Evolutionary conservation across 2,329 filamentous ascomycete species (phyloP), one percentile per base, ranked within the genome.

Genomic region (Arthrocladium fulminans): DNA sequence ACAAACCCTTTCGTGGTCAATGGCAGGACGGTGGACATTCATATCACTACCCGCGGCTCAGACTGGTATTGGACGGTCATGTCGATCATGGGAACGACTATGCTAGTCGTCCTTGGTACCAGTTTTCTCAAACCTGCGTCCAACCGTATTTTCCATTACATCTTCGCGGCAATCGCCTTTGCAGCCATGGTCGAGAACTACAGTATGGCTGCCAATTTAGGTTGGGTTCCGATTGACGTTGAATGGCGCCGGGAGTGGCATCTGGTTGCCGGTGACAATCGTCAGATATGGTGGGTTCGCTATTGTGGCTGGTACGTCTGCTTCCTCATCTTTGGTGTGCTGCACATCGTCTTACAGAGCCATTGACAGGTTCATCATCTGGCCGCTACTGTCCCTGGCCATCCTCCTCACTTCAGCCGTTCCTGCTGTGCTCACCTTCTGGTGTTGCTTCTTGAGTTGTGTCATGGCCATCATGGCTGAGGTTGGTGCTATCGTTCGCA

Each of bases 391-490:
- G 3, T 71, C 84, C 1, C 61, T 78, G 46, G 77, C 81, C 50
- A 61, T 86, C 1, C 67, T 84, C 39, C 67, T 86, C n/a, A 83
- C 81, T 0, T 79, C 74, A 2, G 81, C 76, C 22, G 67, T 83
- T 50, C 80, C 81, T n/a, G 81, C 76, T 67, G 77, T 80, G 0
- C 81, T 77, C 1, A 76, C 83, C 22, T 59, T 83, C 25, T 77
- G 73, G 59, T 75, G 78, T 1, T 67, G 84, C 9, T 67, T 84
- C 7, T 69, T 82, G 2, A 79, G 83, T 53, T 68, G 75, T 57
- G 69, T 84, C 56, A 84, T 85, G 80, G 75, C 85, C 40, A 66
- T 83, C 12, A 77, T 75, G 15, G 80, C 79, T 19, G 71, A 84
- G 3, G 71, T 84, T 15, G 81, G 82, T 19, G 80, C 81, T 3